Conservation (phyloP, 1,284 basidiomycete species). For the Chiua sp. region DNA sequence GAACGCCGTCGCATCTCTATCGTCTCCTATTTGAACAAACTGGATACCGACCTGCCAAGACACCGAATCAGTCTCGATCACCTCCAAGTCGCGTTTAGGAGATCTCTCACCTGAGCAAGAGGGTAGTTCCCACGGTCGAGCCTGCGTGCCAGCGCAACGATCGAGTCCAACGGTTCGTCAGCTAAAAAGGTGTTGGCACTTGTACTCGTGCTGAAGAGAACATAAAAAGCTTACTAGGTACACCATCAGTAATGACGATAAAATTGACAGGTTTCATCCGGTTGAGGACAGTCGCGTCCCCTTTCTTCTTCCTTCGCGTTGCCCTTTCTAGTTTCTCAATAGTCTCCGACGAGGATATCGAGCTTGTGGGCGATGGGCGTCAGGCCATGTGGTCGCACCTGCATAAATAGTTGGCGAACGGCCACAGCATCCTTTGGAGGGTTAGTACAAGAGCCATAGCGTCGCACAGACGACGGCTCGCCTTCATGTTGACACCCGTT, state of each 20-base stretch:
- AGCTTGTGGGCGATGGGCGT: constrained; percentile 58
- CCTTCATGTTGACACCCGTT: constrained; percentile 24
- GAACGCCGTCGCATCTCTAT: constrained; percentile 47
- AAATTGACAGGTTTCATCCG: constrained; percentile 61
- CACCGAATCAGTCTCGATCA: constrained; percentile 2
- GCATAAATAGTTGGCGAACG: constrained; percentile 48
- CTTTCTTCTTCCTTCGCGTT: constrained; percentile 33
- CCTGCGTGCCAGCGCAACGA: constrained; percentile 52
- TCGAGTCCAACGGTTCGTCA: constrained; percentile 56
- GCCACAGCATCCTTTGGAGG: constrained; percentile 33
- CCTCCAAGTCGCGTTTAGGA: not conserved
- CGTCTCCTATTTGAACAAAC: constrained; percentile 64
- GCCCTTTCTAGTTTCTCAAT: constrained; percentile 52
- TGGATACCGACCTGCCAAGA: constrained; percentile 55
- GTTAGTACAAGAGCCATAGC: not conserved
- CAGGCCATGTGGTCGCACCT: constrained; percentile 47
- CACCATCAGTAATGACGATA: constrained; percentile 68
- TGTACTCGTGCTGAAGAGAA: not conserved
- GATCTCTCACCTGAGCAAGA: constrained; percentile 51
- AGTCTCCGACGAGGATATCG: constrained; percentile 50
- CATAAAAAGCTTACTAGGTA: constrained; percentile 47
- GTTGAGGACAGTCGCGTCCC: constrained; percentile 35
- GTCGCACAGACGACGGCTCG: not conserved
- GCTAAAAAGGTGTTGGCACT: constrained; percentile 32
- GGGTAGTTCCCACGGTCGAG: constrained; percentile 55